These are phyloP conservation scores for Chimonanthus praecox DNA, from an alignment of 164 flowering plant species.

Conservation along the genomic window DNA sequence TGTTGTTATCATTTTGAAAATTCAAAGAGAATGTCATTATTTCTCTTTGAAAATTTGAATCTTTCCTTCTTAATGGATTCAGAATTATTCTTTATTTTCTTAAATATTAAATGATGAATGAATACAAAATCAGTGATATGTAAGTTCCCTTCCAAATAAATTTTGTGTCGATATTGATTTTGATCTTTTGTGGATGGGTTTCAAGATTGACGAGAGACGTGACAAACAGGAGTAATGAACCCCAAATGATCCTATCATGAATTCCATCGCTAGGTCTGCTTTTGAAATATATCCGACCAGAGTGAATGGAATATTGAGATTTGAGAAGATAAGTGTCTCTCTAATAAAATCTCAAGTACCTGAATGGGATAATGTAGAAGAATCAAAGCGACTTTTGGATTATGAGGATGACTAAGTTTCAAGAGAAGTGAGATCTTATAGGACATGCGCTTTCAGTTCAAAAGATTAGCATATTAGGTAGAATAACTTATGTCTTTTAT, in stretches of 20 bases:
- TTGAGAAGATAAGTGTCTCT: slow-evolving; percentile 20
- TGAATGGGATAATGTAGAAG: slow-evolving; percentile 20
- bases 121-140: no score
- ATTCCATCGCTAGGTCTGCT: slow-evolving; percentile 69
- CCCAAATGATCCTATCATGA: slow-evolving; percentile 53
- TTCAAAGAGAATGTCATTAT: no score
- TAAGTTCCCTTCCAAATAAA: no score
- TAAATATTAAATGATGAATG: no score
- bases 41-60: no score
- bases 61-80: slow-evolving; percentile 25
- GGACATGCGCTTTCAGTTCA: no score
- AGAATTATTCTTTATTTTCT: slow-evolving; percentile 7
- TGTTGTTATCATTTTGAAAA: no score
- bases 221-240: slow-evolving; percentile 58
- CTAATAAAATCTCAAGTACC: slow-evolving; percentile 18
- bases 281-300: slow-evolving; percentile 57
- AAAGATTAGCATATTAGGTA: no score
- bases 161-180: neutral
- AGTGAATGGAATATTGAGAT: slow-evolving; percentile 66
- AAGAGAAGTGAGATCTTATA: slow-evolving; percentile 12
- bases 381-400: slow-evolving; percentile 35
- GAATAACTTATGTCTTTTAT: no score
- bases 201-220: slow-evolving; percentile 78
- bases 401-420: slow-evolving; percentile 16
- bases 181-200: neutral